These are phyloP conservation scores for Aegilops sharonensis DNA, from an alignment of 176 grass and related monocot genomes.

Conservation along the genomic window DNA sequence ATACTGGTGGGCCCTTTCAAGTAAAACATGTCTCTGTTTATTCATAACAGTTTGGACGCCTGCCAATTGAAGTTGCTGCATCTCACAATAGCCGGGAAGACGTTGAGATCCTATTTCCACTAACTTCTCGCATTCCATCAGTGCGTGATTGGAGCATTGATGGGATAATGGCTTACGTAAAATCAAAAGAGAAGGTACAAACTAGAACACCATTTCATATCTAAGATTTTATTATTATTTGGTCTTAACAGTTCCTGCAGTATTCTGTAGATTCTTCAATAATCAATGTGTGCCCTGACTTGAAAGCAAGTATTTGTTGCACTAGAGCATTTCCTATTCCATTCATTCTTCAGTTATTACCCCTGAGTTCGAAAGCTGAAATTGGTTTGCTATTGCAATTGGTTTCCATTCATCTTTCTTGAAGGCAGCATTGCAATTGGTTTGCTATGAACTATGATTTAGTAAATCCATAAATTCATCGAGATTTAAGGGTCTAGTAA, in stretches of 20 bases:
- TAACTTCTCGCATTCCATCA: conserved; percentile 27
- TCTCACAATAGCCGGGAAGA: neutral
- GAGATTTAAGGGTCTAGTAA: neutral
- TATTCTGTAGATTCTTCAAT: neutral
- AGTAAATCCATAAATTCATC: conserved; percentile 5
- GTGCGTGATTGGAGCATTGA: conserved; percentile 36
- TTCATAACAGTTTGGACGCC: conserved; percentile 19
- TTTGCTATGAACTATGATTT: neutral
- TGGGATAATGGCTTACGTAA: conserved; percentile 32
- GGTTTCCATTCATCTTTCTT: neutral
- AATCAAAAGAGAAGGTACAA: conserved; percentile 17
- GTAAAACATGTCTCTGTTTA: neutral
- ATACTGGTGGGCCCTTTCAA: neutral
- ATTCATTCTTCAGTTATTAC: neutral
- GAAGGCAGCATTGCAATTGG: neutral
- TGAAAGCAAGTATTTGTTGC: conserved; percentile 1
- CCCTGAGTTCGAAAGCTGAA: neutral
- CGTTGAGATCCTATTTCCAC: conserved; percentile 38
- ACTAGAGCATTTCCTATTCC: neutral
- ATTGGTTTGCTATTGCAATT: conserved; percentile 7
- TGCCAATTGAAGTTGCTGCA: conserved; percentile 41
- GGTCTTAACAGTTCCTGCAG: neutral
- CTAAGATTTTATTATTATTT: neutral
- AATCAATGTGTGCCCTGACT: neutral
- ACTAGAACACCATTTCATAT: neutral